Evolutionary conservation across 2,329 filamentous ascomycete species (phyloP), one percentile per base, ranked within the genome.

Genomic region (Aspergillus ruber): DNA sequence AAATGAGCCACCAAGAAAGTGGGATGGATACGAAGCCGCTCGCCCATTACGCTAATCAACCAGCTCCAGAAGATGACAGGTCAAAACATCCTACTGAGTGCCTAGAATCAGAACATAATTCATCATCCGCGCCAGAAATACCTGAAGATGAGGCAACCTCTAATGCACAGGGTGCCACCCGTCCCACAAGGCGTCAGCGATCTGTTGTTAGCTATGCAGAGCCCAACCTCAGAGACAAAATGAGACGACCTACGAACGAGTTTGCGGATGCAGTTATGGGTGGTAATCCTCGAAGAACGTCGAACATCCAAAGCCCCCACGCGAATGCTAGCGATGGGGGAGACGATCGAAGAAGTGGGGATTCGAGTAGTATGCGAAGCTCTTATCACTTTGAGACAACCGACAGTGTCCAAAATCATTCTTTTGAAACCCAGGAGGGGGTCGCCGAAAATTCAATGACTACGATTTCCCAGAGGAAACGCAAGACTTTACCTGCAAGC

Each of bases 181-280:
- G 88, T 40, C 79, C 81, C 18, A 85, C 83, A 56, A 76, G 88
- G 55, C 79, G 88, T 54, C 80, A 81, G 42, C 77, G 85, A 57
- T 72, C 80, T 9, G 76, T 82, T 43, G 79, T 93, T 51, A 91
- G 86, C 71, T 93, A 93, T 64, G 85, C 86, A 9, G 86, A 91
- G 64, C 88, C 88, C 1, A 91, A 86, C 59, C 73, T 93, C 38
- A 79, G 85, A 52, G 85, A 84, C 61, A 93, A 93, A 70, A 90
- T 93, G 87, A 80, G 88, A 49, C 79, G 88, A 50, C 86, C 88
- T 18, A 86, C 84, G 1, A 88, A 88, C 61, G 82, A 88, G 54
- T 68, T 90, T 8, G 80, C 85, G 32, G 86, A 90, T 64, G 87
- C 86, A 1, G 86, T 91, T 12, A 69, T 78, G 9, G 82, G 79